phyloP scores from a whole-genome alignment of 1,139 yeast genomes.

The Protomyces pachydermus region DNA sequence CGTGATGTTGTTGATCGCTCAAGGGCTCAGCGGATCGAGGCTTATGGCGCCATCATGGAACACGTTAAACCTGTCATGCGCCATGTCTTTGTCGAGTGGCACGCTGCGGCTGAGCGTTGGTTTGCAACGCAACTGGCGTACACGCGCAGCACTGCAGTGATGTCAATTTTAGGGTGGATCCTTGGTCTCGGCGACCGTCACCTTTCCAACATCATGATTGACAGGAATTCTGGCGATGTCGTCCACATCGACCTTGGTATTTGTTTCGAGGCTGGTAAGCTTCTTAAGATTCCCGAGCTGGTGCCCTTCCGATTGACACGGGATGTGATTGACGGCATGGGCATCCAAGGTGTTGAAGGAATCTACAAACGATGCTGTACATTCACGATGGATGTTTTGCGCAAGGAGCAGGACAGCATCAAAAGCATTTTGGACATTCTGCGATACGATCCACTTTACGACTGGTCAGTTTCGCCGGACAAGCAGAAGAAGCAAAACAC shows the following conservation, averaged over 20 bases:
- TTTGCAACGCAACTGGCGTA: constrained; percentile 59
- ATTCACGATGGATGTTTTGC: constrained; percentile 62
- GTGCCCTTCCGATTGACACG: constrained; percentile 90
- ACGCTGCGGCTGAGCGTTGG: constrained; percentile 67
- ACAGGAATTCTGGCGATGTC: constrained; percentile 75
- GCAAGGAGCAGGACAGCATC: constrained; percentile 64
- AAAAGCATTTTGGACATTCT: constrained; percentile 78
- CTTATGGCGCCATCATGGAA: constrained; percentile 49
- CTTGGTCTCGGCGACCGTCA: constrained; percentile 95
- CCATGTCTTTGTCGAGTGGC: constrained; percentile 65
- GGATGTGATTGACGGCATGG: constrained; percentile 90
- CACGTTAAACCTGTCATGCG: constrained; percentile 64
- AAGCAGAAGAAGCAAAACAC: constrained; percentile 53
- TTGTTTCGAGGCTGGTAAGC: constrained; percentile 81
- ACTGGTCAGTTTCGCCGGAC: constrained; percentile 38
- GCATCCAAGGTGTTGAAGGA: constrained; percentile 75
- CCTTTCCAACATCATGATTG: constrained; percentile 82
- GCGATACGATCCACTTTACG: constrained; percentile 73
- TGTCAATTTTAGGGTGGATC: constrained; percentile 80
- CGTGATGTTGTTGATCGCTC: constrained; percentile 51
- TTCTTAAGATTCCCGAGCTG: constrained; percentile 80
- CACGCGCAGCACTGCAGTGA: constrained; percentile 74
- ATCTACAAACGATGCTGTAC: constrained; percentile 68
- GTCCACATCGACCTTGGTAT: constrained; percentile 95
- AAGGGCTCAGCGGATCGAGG: constrained; percentile 47